Base-by-base conservation (phyloP, 129 eudicot species). In the Tagetes erecta region DNA sequence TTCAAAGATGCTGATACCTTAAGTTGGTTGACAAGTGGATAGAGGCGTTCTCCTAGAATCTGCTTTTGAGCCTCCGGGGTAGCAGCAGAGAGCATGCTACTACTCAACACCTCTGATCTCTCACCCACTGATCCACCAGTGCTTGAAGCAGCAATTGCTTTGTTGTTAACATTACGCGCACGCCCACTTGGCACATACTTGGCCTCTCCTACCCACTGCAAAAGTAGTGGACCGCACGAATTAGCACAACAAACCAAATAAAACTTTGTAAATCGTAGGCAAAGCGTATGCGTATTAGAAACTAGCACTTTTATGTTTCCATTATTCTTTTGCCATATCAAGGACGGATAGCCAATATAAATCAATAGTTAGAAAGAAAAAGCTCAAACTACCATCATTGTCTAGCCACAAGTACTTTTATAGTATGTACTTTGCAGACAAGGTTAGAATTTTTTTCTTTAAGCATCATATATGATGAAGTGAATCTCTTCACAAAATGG, bases 31-130 rank as follows among this genome's bases (percentile, higher is more conserved):
- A 93, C 96, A 38, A 93, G 98, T 1, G 97, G 98, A 73, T 60
- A 93, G 59, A 93, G 87, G 42, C 85, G 89, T 74, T 90, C 96
- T 40, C 97, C 96, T 37, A 90, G 86, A 47, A 90, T 87, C 60
- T 81, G 92, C 74, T 93, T 90, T 81, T 90, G 96, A 46, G 76
- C 79, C 82, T 83, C 89, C 0, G 91, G 92, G 35, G 89, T 64
- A 73, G 97, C 87, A 56, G 96, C 92, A 75, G 92, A 84, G 72
- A 88, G 89, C 87, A 68, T 79, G 78, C 87, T 86, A 66, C 91
- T 87, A 72, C 91, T 93, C 72, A 90, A 74, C 83, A 77, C 81
- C 80, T 90, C 89, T 12, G 91, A 70, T 35, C 89, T 86, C 71
- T 86, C 92, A 7, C 78, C 80, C 50, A 49, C 78, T 46, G 77